Percentiles rank a stretch among this genome's conserved stretches.
Conservation (phyloP, 257 asterid genomes). For the Knoxia roxburghii region DNA sequence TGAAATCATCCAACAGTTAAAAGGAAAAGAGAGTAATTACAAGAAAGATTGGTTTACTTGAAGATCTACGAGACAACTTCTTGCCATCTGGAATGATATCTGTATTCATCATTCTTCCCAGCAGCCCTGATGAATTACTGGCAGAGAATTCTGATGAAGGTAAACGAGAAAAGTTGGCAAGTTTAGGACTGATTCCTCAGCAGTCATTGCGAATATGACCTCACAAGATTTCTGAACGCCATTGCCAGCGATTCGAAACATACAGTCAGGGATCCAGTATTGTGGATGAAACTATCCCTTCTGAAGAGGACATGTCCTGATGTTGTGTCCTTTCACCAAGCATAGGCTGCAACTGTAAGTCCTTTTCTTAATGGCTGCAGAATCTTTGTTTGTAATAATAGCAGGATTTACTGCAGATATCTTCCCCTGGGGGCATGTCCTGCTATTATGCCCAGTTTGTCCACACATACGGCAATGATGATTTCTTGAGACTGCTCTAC, state of each 20-base stretch:
- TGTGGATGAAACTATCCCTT: constrained; percentile 18
- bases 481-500: constrained; percentile 26
- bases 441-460: constrained; percentile 57
- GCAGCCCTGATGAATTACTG: neutral
- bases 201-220: neutral
- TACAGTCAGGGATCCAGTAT: neutral
- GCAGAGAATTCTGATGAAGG: neutral
- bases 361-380: constrained; percentile 18
- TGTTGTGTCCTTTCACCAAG: constrained; percentile 47
- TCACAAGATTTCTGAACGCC: neutral
- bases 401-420: constrained; percentile 20
- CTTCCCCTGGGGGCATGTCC: constrained; percentile 56
- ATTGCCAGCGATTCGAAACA: neutral
- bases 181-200: neutral
- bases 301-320: constrained; percentile 46
- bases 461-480: constrained; percentile 65
- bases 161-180: neutral
- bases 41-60: neutral
- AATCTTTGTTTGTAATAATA: constrained; percentile 18
- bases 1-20: too few species aligned
- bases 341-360: constrained; percentile 43
- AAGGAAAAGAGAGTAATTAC: neutral
- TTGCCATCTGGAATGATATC: neutral
- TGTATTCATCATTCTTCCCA: neutral
- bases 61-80: neutral